Conservation (phyloP, 345 rosid genomes). For the Luvunga scandens region DNA sequence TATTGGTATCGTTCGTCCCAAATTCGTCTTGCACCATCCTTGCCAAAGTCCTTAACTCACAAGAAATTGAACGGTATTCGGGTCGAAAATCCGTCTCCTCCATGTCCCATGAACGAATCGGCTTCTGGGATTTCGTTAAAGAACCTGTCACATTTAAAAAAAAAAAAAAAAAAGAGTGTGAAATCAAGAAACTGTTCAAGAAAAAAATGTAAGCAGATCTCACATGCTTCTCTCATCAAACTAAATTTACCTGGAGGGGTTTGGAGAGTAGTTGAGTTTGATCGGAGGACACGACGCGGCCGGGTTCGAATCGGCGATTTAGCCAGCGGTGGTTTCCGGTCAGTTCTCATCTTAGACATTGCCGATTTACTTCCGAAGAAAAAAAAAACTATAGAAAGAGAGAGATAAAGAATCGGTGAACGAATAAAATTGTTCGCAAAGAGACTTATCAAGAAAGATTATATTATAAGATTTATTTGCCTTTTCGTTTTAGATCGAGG, state of each 20-base stretch:
- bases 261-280: conserved; percentile 39
- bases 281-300: conserved; percentile 48
- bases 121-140: conserved; percentile 50
- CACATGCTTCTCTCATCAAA: too few relatives aligned
- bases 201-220: background rate
- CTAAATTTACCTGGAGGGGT: conserved; percentile 60
- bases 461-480: background rate
- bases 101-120: conserved; percentile 24
- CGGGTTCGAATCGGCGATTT: conserved; percentile 69
- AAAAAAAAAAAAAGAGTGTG: background rate
- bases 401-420: background rate
- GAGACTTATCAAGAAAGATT: background rate
- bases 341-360: conserved; percentile 60
- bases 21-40: conserved; percentile 45
- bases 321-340: conserved; percentile 73
- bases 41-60: conserved; percentile 60
- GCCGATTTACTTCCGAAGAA: background rate
- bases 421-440: background rate
- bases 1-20: conserved; percentile 25
- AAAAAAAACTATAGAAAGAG: background rate
- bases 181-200: background rate
- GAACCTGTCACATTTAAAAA: conserved; percentile 37
- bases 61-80: conserved; percentile 59
- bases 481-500: background rate
- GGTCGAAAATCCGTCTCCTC: conserved; percentile 48